Percentiles rank a stretch among this genome's conserved stretches.
These are phyloP conservation scores for Rubroshorea leprosula DNA, from an alignment of 345 rosid species.

Conservation along the genomic window DNA sequence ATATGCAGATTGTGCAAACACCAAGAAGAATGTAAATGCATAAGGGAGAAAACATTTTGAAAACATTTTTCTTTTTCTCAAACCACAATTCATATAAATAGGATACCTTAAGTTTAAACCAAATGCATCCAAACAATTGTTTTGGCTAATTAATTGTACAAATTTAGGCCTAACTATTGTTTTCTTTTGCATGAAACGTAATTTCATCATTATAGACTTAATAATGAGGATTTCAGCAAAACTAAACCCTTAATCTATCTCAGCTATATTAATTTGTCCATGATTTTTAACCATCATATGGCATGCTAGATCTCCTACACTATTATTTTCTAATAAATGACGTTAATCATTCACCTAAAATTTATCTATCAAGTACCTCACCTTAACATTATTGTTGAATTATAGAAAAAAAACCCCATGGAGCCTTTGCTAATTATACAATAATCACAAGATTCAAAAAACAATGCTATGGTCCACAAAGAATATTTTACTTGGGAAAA, in stretches of 20 bases:
- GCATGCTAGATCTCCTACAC: conserved; percentile 1
- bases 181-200: conserved; percentile 4
- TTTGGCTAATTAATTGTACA: too few relatives aligned
- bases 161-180: conserved; percentile 7
- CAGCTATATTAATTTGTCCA: not conserved
- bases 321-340: not conserved
- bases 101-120: too few relatives aligned
- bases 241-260: not conserved
- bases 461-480: conserved; percentile 7
- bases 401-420: too few relatives aligned
- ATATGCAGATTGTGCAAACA: too few relatives aligned
- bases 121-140: too few relatives aligned
- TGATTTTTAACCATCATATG: conserved; percentile 13
- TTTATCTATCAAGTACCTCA: not conserved
- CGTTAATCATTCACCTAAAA: not conserved
- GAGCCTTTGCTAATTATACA: not conserved
- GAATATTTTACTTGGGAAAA: not conserved
- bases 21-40: too few relatives aligned
- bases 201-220: conserved; percentile 4
- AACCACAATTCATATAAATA: too few relatives aligned
- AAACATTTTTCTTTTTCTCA: too few relatives aligned
- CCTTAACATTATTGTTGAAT: conserved; percentile 5
- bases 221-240: not conserved
- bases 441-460: conserved; percentile 2
- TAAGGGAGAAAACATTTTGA: too few relatives aligned